Percentiles rank a stretch among this genome's conserved stretches.
phyloP scores from a whole-genome alignment of 78 protist genomes.

The Dictyostelium capitatum region DNA sequence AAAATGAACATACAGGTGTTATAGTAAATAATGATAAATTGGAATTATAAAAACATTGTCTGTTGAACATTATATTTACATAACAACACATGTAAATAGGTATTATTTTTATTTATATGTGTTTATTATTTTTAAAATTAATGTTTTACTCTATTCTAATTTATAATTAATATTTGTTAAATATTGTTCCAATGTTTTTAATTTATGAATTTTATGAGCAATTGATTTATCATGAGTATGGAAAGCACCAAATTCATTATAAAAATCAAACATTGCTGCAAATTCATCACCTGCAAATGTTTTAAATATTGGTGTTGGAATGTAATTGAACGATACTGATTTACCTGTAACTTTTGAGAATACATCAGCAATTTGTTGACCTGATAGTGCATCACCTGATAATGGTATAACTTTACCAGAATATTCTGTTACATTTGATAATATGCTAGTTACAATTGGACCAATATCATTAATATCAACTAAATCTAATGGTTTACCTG shows the following conservation, averaged over 20 bases:
- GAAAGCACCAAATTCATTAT: conserved; percentile 31
- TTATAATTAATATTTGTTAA: neutral
- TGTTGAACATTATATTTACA: no score
- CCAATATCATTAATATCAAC: conserved; percentile 27
- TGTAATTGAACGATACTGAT: neutral
- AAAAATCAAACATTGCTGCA: conserved; percentile 25
- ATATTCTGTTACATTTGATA: neutral
- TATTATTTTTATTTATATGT: no score
- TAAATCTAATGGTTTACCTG: conserved; percentile 2
- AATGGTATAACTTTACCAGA: conserved; percentile 27
- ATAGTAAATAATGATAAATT: no score
- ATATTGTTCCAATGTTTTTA: conserved; percentile 30
- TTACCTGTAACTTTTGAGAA: conserved; percentile 31
- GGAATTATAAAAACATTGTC: no score
- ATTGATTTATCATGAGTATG: neutral
- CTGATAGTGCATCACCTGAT: neutral
- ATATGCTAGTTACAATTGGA: conserved; percentile 1
- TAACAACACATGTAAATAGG: no score
- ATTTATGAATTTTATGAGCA: neutral
- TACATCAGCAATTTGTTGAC: conserved; percentile 13
- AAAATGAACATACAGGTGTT: no score
- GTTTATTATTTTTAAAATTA: no score
- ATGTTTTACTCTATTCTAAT: neutral
- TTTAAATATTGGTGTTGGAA: conserved; percentile 15
- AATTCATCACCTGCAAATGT: conserved; percentile 12